Percentiles rank a stretch among this genome's conserved stretches.
Conservation (phyloP, 345 rosid species). For the Stellera chamaejasme region DNA sequence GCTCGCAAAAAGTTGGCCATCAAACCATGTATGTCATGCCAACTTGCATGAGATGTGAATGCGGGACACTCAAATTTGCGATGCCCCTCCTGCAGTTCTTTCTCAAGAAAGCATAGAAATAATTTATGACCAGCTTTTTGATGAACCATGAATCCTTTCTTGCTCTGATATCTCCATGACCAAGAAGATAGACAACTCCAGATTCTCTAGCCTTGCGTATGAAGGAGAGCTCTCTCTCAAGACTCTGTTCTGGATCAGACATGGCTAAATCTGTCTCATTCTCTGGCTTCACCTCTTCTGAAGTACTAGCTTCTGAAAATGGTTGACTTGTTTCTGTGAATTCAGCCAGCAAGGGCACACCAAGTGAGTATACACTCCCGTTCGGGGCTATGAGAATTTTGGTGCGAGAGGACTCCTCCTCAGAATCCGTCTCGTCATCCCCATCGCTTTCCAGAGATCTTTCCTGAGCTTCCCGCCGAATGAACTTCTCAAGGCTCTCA, state of each 20-base stretch:
- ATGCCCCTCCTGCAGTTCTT: conserved; percentile 93
- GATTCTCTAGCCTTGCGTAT: conserved; percentile 88
- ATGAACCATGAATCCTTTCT: conserved; percentile 97
- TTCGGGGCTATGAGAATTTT: conserved; percentile 82
- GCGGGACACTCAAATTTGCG: conserved; percentile 91
- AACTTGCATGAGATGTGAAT: conserved; percentile 91
- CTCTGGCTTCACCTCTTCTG: conserved; percentile 33
- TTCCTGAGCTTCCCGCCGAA: conserved; percentile 93
- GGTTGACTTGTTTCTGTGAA: conserved; percentile 30
- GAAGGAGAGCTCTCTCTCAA: conserved; percentile 90
- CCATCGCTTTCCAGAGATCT: conserved; percentile 87
- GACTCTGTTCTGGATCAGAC: conserved; percentile 76
- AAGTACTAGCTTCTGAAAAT: conserved; percentile 50
- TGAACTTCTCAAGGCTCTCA: conserved; percentile 96
- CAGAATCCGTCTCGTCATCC: conserved; percentile 56
- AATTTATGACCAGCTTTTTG: conserved; percentile 86
- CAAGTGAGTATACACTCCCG: conserved; percentile 87
- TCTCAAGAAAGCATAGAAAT: conserved; percentile 90
- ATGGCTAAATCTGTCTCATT: conserved; percentile 21
- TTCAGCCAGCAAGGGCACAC: conserved; percentile 75
- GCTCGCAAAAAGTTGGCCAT: conserved; percentile 10
- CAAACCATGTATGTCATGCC: conserved; percentile 99
- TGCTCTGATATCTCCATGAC: conserved; percentile 96
- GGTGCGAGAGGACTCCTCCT: conserved; percentile 41
- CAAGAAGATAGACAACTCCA: conserved; percentile 95